A percentile compares a stretch with the other conserved stretches of the same genome.
Conservation (phyloP, 176 grass and related monocot species). For the Alloteropsis semialata region DNA sequence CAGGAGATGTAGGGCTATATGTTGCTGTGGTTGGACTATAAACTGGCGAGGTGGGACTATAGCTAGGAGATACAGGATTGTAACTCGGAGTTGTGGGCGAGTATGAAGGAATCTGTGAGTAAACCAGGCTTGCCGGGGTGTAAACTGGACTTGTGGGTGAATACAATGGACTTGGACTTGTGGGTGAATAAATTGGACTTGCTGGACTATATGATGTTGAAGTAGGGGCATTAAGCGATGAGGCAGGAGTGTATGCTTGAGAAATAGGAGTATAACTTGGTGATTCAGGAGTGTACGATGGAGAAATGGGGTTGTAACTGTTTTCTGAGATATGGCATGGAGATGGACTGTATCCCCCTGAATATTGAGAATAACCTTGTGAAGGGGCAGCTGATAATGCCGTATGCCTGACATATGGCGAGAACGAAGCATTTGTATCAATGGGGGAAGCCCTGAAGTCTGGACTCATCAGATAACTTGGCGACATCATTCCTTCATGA, state of each 20-base stretch:
- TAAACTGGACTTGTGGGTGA: slow-evolving; percentile 56
- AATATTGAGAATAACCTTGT: slow-evolving; percentile 61
- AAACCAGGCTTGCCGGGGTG: slow-evolving; percentile 44
- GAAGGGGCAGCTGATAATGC: slow-evolving; percentile 72
- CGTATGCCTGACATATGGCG: slow-evolving; percentile 84
- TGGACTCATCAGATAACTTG: slow-evolving; percentile 81
- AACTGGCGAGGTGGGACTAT: slow-evolving; percentile 53
- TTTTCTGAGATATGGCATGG: slow-evolving; percentile 36
- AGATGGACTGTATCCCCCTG: slow-evolving; percentile 53
- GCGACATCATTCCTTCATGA: slow-evolving; percentile 91
- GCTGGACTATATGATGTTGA: not conserved
- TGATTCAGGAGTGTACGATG: slow-evolving; percentile 37
- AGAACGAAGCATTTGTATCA: slow-evolving; percentile 66
- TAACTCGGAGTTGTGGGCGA: slow-evolving; percentile 53
- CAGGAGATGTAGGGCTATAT: slow-evolving; percentile 53
- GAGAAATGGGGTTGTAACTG: slow-evolving; percentile 51
- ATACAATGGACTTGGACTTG: slow-evolving; percentile 33
- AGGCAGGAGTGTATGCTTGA: slow-evolving; percentile 41
- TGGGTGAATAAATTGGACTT: slow-evolving; percentile 22
- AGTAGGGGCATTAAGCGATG: not conserved
- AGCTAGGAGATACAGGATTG: slow-evolving; percentile 53
- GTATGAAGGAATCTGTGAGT: slow-evolving; percentile 47
- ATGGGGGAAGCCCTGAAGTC: slow-evolving; percentile 79
- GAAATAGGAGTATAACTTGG: slow-evolving; percentile 46
- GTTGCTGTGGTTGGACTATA: slow-evolving; percentile 51